Percentiles rank a stretch among this genome's conserved stretches.
phyloP scores from a whole-genome alignment of 1,139 yeast genomes.

The Pichia sp. region DNA sequence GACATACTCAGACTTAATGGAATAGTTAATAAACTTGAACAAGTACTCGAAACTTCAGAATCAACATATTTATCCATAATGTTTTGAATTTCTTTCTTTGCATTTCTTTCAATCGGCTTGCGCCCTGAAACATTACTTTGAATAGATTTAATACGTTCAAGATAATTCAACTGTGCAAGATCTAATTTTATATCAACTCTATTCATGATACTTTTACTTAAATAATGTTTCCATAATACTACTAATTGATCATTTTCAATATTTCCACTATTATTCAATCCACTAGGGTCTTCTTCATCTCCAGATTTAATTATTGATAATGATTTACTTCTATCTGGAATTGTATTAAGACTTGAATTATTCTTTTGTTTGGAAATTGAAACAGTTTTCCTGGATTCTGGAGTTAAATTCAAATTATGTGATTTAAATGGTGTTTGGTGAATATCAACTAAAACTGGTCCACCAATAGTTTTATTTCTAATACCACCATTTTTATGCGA shows the following conservation, averaged over 20 bases:
- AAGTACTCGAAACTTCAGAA: slow-evolving; percentile 13
- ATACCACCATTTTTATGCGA: background rate
- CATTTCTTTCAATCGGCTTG: slow-evolving; percentile 12
- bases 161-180: slow-evolving; percentile 13
- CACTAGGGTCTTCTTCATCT: background rate
- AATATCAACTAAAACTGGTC: slow-evolving; percentile 16
- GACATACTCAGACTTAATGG: background rate
- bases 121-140: slow-evolving; percentile 4
- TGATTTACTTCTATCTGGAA: background rate
- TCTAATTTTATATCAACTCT: slow-evolving; percentile 29
- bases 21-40: background rate
- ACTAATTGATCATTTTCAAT: slow-evolving; percentile 13
- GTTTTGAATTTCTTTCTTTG: slow-evolving; percentile 19
- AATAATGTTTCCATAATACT: slow-evolving; percentile 27
- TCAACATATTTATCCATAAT: slow-evolving; percentile 18
- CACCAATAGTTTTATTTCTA: slow-evolving; percentile 8
- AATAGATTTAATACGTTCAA: slow-evolving; percentile 9
- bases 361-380: background rate
- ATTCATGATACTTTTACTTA: slow-evolving; percentile 23
- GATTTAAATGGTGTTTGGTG: slow-evolving; percentile 11
- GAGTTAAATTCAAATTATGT: slow-evolving; percentile 3
- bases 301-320: slow-evolving; percentile 7
- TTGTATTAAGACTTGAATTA: background rate
- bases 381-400: background rate
- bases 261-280: background rate